Evolutionary conservation across 2,329 filamentous ascomycete species (phyloP).

Genomic region (Penicillium sclerotigenum): DNA sequence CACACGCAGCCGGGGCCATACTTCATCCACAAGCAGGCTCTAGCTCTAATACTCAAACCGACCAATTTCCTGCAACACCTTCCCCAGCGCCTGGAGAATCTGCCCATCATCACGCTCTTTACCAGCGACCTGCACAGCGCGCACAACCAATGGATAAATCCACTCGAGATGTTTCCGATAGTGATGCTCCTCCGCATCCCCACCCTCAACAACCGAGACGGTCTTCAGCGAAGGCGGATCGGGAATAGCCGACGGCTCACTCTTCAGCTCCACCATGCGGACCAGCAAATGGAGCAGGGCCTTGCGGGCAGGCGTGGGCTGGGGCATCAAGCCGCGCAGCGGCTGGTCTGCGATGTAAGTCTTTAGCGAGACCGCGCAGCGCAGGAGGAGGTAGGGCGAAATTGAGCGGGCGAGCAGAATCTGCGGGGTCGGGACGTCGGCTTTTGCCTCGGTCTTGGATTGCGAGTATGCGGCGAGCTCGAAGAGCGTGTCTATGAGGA

Average conservation of each 20-base stretch:
- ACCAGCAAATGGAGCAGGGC: conserved; percentile 72
- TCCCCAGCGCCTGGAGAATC: conserved; percentile 51
- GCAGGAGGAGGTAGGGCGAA: conserved; percentile 77
- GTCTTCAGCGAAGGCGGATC: conserved; percentile 31
- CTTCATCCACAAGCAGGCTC: background rate
- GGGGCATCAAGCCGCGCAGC: conserved; percentile 81
- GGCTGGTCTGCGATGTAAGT: conserved; percentile 89
- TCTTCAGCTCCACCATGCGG: conserved; percentile 63
- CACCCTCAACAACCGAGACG: conserved; percentile 32
- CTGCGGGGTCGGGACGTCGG: conserved; percentile 26
- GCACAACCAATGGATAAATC: conserved; percentile 68
- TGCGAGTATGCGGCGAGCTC: conserved; percentile 59
- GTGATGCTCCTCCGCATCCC: conserved; percentile 49
- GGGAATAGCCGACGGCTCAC: conserved; percentile 68
- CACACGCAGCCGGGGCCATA: background rate
- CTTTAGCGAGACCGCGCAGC: conserved; percentile 75
- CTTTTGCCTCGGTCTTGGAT: conserved; percentile 15
- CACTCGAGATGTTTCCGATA: conserved; percentile 72
- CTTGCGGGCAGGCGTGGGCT: conserved; percentile 73
- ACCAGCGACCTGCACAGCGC: conserved; percentile 38
- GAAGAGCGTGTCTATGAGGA: conserved; percentile 77
- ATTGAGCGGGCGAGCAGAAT: conserved; percentile 69
- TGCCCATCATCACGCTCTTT: conserved; percentile 40
- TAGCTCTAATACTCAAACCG: conserved; percentile 12
- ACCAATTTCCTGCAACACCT: conserved; percentile 62